A percentile compares a stretch with the other conserved stretches of the same genome.
phyloP scores from a whole-genome alignment of 768 basidiomycete species.

The Rhodotorula toruloides region DNA sequence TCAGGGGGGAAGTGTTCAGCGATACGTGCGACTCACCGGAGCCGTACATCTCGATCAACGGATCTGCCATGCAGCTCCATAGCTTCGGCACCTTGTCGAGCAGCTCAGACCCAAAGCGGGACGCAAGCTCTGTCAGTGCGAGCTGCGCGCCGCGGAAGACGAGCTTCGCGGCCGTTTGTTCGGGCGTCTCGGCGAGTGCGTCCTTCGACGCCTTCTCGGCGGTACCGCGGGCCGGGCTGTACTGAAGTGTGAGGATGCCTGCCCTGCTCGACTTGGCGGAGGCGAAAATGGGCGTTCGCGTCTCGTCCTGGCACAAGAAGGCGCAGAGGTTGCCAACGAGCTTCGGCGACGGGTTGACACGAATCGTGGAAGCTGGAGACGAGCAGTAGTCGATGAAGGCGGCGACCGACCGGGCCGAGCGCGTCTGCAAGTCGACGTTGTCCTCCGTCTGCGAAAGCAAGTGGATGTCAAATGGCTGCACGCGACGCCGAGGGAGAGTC shows the following conservation, averaged over 20 bases:
- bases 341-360: conserved; percentile 84
- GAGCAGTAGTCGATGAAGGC: conserved; percentile 82
- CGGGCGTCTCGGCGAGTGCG: conserved; percentile 52
- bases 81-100: conserved; percentile 81
- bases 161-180: conserved; percentile 61
- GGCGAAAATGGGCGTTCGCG: conserved; percentile 83
- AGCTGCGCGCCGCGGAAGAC: conserved; percentile 78
- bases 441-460: conserved; percentile 63
- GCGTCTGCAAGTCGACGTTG: conserved; percentile 76
- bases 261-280: conserved; percentile 49
- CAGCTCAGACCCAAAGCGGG: conserved; percentile 65
- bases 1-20: rapidly evolving
- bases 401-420: conserved; percentile 79
- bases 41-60: conserved; percentile 63
- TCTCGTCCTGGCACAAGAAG: conserved; percentile 86
- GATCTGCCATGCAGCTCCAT: conserved; percentile 87
- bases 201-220: conserved; percentile 45
- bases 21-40: conserved; percentile 51
- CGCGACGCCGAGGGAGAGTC: not conserved
- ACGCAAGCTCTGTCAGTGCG: conserved; percentile 73
- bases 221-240: conserved; percentile 25
- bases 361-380: conserved; percentile 53
- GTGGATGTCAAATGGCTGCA: not conserved
- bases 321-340: conserved; percentile 95
- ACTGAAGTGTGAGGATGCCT: conserved; percentile 69